These are phyloP conservation scores for Eudorina sp. DNA, from an alignment of 139 green algal genomes.

Conservation along the genomic window DNA sequence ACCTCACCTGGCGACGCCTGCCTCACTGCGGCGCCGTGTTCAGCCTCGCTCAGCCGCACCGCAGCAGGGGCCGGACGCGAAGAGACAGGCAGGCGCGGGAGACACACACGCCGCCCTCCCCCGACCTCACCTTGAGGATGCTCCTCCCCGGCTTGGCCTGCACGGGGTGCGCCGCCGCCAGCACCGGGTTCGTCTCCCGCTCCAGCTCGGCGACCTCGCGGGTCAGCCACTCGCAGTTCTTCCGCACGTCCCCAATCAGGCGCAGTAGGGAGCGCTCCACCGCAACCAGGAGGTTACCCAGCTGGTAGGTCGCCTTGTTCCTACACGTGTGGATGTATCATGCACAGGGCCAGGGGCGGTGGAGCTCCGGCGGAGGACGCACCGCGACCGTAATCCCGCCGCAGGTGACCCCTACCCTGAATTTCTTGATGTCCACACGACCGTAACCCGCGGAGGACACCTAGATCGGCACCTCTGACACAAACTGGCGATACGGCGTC, in stretches of 20 bases:
- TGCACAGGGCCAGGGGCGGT: no score
- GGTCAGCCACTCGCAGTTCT: conserved; percentile 49
- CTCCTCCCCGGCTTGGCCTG: conserved; percentile 12
- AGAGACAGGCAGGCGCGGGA: background rate
- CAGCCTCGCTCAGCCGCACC: no score
- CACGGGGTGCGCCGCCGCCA: conserved; percentile 2
- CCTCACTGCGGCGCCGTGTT: no score
- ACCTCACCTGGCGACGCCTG: no score
- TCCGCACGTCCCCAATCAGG: conserved; percentile 53
- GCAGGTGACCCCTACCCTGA: no score
- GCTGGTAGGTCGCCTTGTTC: conserved; percentile 45
- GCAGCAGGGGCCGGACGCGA: no score
- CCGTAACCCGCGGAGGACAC: no score
- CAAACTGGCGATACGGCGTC: no score
- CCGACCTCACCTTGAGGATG: conserved; percentile 47
- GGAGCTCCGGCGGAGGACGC: no score
- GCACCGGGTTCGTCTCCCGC: conserved; percentile 45
- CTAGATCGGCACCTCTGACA: no score
- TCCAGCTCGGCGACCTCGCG: conserved; percentile 59
- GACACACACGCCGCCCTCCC: background rate
- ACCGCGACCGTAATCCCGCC: no score
- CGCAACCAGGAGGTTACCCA: conserved; percentile 22
- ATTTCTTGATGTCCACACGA: no score
- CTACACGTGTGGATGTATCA: background rate
- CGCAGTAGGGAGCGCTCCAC: conserved; percentile 55